Conservation (phyloP, 2,329 filamentous ascomycete genomes). For the Venturia asperata region DNA sequence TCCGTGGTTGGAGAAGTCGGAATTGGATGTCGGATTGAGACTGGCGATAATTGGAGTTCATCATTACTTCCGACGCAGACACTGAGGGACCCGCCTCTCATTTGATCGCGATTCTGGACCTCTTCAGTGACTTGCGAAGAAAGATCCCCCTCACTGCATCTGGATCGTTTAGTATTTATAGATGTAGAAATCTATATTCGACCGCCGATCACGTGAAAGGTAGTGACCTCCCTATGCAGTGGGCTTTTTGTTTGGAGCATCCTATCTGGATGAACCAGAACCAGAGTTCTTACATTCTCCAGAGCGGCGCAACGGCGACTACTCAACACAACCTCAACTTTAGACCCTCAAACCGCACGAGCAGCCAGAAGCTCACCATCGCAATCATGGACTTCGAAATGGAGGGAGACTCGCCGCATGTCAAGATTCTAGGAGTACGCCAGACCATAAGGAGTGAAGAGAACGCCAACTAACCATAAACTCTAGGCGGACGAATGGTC, state of each 20-base stretch:
- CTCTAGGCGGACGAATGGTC: slow-evolving; percentile 66
- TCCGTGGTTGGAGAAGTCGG: too few relatives aligned
- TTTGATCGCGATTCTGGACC: too few relatives aligned
- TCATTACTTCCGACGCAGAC: too few relatives aligned
- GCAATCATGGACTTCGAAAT: slow-evolving; percentile 45
- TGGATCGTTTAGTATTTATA: too few relatives aligned
- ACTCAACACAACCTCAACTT: neutral
- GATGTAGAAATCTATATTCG: neutral
- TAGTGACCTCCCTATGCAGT: too few relatives aligned
- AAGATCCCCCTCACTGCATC: too few relatives aligned
- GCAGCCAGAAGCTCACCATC: neutral
- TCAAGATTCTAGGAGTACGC: slow-evolving; percentile 42
- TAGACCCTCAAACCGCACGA: neutral
- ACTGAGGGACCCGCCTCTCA: too few relatives aligned
- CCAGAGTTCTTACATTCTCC: neutral
- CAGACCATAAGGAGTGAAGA: slow-evolving; percentile 15
- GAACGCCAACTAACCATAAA: slow-evolving; percentile 23
- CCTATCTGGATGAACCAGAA: neutral
- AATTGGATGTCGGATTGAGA: too few relatives aligned
- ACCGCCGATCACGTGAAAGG: neutral
- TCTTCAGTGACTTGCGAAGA: too few relatives aligned
- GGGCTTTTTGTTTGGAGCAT: neutral
- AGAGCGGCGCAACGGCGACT: neutral
- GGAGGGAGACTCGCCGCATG: slow-evolving; percentile 31
- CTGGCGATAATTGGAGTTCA: too few relatives aligned